These are phyloP conservation scores for Kodamaea kakaduensis DNA, from an alignment of 805 yeast species.

Conservation along the genomic window DNA sequence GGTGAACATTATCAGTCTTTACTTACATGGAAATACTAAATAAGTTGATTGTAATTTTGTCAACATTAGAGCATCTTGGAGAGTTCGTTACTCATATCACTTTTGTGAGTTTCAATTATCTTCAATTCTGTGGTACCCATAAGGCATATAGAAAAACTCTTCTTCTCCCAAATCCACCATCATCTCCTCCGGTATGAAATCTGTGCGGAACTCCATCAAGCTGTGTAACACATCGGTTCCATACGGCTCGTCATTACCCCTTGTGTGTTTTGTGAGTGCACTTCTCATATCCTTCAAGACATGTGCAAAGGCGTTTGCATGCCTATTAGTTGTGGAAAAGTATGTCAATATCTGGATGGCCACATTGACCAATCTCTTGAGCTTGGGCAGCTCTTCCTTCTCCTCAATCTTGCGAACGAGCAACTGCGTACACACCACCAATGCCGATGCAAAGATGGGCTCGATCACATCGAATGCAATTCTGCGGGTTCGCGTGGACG, in stretches of 20 bases:
- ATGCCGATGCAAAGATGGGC: conserved; percentile 15
- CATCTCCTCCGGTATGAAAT: conserved; percentile 13
- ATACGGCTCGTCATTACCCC: conserved; percentile 1
- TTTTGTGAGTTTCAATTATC: background rate
- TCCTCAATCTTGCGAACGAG: conserved; percentile 1
- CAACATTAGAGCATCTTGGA: no score
- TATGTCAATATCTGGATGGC: conserved; percentile 4
- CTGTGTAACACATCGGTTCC: conserved; percentile 2
- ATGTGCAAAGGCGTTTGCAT: background rate
- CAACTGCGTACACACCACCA: conserved; percentile 11
- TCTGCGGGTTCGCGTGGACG: conserved; percentile 8
- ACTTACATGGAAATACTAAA: no score
- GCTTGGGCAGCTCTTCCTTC: conserved; percentile 3
- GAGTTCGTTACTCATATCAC: background rate
- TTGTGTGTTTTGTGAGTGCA: background rate
- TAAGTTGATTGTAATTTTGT: no score
- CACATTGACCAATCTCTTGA: conserved; percentile 11
- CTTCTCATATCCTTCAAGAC: conserved; percentile 1
- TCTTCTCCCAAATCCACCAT: conserved; percentile 1
- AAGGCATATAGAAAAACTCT: conserved; percentile 1
- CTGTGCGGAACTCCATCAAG: conserved; percentile 18
- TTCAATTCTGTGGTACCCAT: background rate
- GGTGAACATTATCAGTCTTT: no score
- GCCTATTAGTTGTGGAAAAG: background rate
- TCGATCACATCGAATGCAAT: conserved; percentile 15